These are phyloP conservation scores for Corchorus capsularis DNA, from an alignment of 345 rosid species.

Conservation along the genomic window DNA sequence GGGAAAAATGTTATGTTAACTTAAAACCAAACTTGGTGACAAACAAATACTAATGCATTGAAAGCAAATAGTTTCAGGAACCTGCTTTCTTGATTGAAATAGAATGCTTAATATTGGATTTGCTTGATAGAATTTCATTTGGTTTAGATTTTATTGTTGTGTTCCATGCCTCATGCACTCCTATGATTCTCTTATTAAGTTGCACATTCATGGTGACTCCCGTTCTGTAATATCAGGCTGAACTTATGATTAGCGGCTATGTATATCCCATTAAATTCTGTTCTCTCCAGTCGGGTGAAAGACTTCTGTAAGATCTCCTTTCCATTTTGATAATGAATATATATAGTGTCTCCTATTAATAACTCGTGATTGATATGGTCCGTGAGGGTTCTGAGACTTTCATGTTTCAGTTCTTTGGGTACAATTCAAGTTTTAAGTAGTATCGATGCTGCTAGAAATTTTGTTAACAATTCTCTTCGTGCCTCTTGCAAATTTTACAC, in stretches of 20 bases:
- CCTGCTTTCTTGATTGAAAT: conserved; percentile 8
- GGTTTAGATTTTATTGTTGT: background rate
- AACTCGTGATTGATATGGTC: background rate
- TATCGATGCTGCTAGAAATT: background rate
- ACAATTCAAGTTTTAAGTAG: background rate
- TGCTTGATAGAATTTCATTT: background rate
- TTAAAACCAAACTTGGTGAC: background rate
- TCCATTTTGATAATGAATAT: background rate
- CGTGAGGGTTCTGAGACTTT: background rate
- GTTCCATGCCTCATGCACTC: background rate
- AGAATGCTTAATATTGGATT: conserved; percentile 2
- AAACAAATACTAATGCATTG: background rate
- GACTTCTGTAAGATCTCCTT: background rate
- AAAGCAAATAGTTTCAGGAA: background rate
- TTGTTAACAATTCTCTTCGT: background rate
- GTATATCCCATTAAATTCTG: background rate
- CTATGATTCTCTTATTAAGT: background rate
- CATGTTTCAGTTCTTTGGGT: background rate
- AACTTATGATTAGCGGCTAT: background rate
- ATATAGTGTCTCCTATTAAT: background rate
- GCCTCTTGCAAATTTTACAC: background rate
- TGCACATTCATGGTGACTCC: background rate
- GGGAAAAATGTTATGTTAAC: background rate
- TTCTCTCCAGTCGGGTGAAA: background rate
- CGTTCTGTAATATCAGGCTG: background rate